Conservation (phyloP, 148 eudicot genomes). For the Persicaria tinctoria region DNA sequence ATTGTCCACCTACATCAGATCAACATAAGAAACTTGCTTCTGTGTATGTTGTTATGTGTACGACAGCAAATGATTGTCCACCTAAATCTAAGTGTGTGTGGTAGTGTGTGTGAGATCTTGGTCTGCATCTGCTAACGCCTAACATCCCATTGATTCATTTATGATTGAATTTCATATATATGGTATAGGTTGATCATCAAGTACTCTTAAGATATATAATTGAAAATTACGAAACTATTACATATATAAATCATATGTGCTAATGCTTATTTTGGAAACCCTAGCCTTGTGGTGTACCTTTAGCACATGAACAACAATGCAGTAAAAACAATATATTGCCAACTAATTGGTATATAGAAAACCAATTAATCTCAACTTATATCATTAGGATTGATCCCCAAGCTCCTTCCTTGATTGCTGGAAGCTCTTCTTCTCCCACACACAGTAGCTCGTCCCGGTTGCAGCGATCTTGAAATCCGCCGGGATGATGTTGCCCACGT, state of each 20-base stretch:
- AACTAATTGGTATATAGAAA: background rate
- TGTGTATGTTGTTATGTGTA: too few species aligned
- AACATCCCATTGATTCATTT: too few species aligned
- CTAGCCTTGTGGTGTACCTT: background rate
- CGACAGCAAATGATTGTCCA: too few species aligned
- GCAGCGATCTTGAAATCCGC: background rate
- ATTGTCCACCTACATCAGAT: too few species aligned
- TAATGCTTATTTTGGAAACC: background rate
- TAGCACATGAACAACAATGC: background rate
- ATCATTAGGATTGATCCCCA: background rate
- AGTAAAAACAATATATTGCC: background rate
- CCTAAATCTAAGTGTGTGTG: too few species aligned
- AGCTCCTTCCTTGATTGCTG: constrained; percentile 11
- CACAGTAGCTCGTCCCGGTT: background rate
- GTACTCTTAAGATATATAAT: background rate
- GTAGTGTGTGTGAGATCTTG: too few species aligned
- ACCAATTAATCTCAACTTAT: background rate
- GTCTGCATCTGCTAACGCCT: too few species aligned
- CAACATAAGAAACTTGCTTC: too few species aligned
- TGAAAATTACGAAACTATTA: background rate
- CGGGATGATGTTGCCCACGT: background rate
- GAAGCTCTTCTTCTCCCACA: constrained; percentile 7
- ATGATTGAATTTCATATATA: too few species aligned
- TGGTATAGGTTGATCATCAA: too few species aligned
- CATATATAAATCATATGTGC: background rate